phyloP scores from a whole-genome alignment of 495 filamentous ascomycete species.

The Lophium mytilinum region DNA sequence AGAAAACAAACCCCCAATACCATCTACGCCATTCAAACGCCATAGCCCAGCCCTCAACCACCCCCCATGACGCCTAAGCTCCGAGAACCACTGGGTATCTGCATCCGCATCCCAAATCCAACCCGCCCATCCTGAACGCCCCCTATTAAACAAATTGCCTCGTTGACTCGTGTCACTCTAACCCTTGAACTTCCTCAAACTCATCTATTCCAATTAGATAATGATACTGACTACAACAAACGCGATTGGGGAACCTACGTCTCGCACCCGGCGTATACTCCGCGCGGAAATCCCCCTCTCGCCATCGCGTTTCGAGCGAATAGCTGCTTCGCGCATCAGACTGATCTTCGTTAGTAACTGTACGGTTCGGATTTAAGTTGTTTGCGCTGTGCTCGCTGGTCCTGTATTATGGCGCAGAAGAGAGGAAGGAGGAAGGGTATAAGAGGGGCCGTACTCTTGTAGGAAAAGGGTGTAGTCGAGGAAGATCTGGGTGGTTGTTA shows the following conservation, averaged over 20 bases:
- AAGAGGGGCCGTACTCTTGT: conserved; percentile 56
- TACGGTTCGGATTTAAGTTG: neutral
- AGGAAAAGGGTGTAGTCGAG: conserved; percentile 86
- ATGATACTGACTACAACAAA: neutral
- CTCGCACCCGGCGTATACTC: conserved; percentile 67
- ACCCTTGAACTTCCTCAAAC: conserved; percentile 40
- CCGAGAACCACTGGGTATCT: too few species aligned
- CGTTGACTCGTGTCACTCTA: neutral
- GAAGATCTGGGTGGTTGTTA: conserved; percentile 52
- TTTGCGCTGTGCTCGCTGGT: neutral
- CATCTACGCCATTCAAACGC: too few species aligned
- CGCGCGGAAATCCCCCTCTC: conserved; percentile 66
- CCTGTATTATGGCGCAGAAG: neutral
- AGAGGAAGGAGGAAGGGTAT: neutral
- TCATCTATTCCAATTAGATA: neutral
- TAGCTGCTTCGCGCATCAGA: conserved; percentile 74
- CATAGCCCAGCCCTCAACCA: too few species aligned
- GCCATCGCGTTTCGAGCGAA: conserved; percentile 64
- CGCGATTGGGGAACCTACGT: conserved; percentile 43
- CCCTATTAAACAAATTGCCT: neutral
- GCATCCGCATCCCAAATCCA: too few species aligned
- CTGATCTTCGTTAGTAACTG: conserved; percentile 39
- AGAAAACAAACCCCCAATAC: too few species aligned
- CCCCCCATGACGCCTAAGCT: too few species aligned
- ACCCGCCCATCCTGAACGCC: neutral